Evolutionary conservation across 2,329 filamentous ascomycete species (phyloP).

Genomic region (Penicillium occitanis): DNA sequence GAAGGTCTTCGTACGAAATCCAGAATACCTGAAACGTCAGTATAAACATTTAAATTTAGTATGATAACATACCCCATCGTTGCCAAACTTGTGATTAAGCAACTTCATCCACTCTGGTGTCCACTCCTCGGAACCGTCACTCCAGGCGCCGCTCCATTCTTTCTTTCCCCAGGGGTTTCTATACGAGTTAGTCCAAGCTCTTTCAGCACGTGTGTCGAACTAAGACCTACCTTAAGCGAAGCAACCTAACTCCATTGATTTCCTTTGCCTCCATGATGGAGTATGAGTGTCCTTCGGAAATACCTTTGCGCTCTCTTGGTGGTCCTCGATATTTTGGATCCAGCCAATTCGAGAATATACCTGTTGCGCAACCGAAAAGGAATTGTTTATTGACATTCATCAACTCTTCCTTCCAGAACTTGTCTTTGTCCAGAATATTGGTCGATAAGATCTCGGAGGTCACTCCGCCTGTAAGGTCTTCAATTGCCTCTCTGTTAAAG

Average conservation of each 20-base stretch:
- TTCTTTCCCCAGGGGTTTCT: constrained; percentile 79
- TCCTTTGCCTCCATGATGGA: constrained; percentile 62
- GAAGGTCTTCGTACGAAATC: constrained; percentile 60
- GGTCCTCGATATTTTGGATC: constrained; percentile 36
- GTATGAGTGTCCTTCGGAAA: constrained; percentile 55
- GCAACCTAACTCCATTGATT: constrained; percentile 61
- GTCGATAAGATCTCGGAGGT: constrained; percentile 48
- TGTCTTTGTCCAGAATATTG: constrained; percentile 63
- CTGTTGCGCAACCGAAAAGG: constrained; percentile 49
- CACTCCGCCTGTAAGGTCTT: constrained; percentile 58
- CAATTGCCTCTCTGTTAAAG: constrained; percentile 52
- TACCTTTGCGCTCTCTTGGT: constrained; percentile 44
- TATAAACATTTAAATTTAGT: background rate
- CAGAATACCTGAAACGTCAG: constrained; percentile 51
- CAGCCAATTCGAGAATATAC: constrained; percentile 48
- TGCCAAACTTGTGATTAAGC: constrained; percentile 71
- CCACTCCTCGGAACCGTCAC: constrained; percentile 81
- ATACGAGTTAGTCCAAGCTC: constrained; percentile 15
- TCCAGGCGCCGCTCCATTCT: constrained; percentile 81
- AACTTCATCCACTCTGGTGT: constrained; percentile 74
- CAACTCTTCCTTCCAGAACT: constrained; percentile 80
- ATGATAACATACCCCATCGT: constrained; percentile 59
- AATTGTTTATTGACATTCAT: constrained; percentile 79
- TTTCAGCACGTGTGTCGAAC: background rate
- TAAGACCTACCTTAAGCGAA: constrained; percentile 57